Percentiles rank a stretch among this genome's conserved stretches.
Conservation (phyloP, 225 moss, liverwort and hornwort genomes). For the Takakia lepidozioides region DNA sequence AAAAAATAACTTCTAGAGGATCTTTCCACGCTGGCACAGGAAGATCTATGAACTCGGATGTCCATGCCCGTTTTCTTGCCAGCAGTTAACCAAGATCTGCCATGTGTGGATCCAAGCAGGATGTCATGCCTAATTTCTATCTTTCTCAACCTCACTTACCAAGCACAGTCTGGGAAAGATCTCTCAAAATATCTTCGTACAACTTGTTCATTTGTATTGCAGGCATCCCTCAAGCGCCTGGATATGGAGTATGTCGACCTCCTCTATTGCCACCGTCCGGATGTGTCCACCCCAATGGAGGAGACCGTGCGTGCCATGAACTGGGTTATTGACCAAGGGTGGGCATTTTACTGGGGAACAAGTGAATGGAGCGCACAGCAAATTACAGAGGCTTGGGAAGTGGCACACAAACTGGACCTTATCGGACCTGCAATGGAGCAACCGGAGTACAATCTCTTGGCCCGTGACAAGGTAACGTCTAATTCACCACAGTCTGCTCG, state of each 20-base stretch:
- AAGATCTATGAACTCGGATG: too few relatives aligned
- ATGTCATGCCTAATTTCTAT: too few relatives aligned
- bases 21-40: too few relatives aligned
- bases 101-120: too few relatives aligned
- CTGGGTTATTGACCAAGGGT: conserved; percentile 84
- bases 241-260: conserved; percentile 92
- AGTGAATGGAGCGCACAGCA: conserved; percentile 93
- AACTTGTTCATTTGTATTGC: too few relatives aligned
- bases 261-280: conserved; percentile 82
- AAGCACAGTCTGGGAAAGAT: too few relatives aligned
- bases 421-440: conserved; percentile 87
- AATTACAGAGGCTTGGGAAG: conserved; percentile 94
- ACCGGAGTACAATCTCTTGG: conserved; percentile 82
- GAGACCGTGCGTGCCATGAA: conserved; percentile 96
- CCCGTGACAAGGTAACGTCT: conserved; percentile 70
- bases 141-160: too few relatives aligned
- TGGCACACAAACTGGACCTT: conserved; percentile 64
- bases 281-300: conserved; percentile 65
- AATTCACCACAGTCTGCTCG: too few relatives aligned
- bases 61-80: too few relatives aligned
- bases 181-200: too few relatives aligned
- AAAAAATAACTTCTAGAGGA: too few relatives aligned
- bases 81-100: too few relatives aligned
- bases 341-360: conserved; percentile 96
- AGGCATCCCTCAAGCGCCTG: conserved; percentile 57